Evolutionary conservation across 768 basidiomycete genomes (phyloP), one percentile per base, ranked within the genome.

Genomic region (Suillus spraguei): DNA sequence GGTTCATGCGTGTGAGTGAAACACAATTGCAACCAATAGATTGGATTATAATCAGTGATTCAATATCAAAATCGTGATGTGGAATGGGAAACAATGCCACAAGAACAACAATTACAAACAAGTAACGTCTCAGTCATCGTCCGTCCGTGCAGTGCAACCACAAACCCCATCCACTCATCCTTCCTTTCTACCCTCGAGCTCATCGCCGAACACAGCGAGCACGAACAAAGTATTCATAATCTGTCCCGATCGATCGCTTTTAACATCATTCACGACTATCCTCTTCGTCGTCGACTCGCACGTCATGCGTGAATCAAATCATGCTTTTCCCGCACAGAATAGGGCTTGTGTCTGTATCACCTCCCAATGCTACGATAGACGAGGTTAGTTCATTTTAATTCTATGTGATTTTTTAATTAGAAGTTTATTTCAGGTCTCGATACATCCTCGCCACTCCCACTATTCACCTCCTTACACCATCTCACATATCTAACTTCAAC

Each of bases 401-500:
- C 65, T 61, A 10, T 20, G 17, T 28, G 17, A 4, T 42, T 39
- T 55, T 42, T 65, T 61, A 58, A 36, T 35, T 32, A 3, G 42
- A 62, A 59, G 14, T 69, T 66, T 55, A 62, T 47, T 42, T 50
- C 67, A 83, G 84, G 82, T 39, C 80, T 85, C 67, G 81, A 84
- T 72, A 85, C 85, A 42, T 81, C 82, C 56, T 84, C 84, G 0
- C 80, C 84, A 17, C 79, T 88, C 49, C 91, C 89, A 17, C 80
- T 95, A 47, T 88, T 96, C 81, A 97, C 97, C 80, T 98, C 96
- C 46, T 88, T 98, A 60, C 95, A 93, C 36, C 95, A 97, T 79
- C 90, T 98, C 62, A 92, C 92, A 58, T 96, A 97, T 78, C 90
- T 99, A 67, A 99, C 97, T 9, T 95, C 94, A 1, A 98, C 97